Evolutionary conservation across 2,329 filamentous ascomycete species (phyloP), one percentile per base, ranked within the genome.

Genomic region (Nannizzia gypsea): DNA sequence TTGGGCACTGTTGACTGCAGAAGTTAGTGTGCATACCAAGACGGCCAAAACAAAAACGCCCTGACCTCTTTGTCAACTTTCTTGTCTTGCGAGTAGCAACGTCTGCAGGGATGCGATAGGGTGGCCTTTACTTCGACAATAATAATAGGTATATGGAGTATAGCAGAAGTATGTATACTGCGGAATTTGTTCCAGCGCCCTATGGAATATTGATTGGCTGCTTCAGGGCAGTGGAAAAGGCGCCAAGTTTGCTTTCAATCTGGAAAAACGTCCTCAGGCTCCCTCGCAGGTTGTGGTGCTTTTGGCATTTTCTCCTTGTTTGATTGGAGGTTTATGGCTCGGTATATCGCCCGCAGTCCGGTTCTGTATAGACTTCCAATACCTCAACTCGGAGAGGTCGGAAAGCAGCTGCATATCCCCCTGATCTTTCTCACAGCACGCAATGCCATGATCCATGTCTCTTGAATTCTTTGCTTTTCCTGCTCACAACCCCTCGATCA

Each of bases 101-200:
- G 15, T 42, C 40, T 40, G 55, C 55, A 57, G 55, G 55, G 55
- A 40, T 57, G 55, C 28, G 55, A 24, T 57, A 31, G n/a, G 48
- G 9, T 11, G 24, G 15, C 2, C 26, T 42, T 42, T 34, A 34
- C 31, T 34, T 34, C n/a, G n/a, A n/a, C n/a, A n/a, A n/a, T n/a
- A n/a, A n/a, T n/a, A n/a, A n/a, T n/a, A n/a, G n/a, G n/a, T n/a
- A n/a, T n/a, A n/a, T n/a, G n/a, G n/a, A n/a, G n/a, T n/a, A n/a
- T n/a, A n/a, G n/a, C n/a, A n/a, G n/a, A n/a, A n/a, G 11, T 2
- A 34, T 2, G 11, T 50, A 50, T 54, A 24, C 48, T 17, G 26
- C 26, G 48, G 26, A 54, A 54, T 54, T 52, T 9, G 26, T 54
- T 34, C 48, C 26, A 28, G 5, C 26, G n/a, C 34, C 34, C 31